Evolutionary conservation across 306 rosid species (phyloP).

Genomic region (Medicago truncatula): MtrunA17r5.0-ANR NC_053044.1:17898001-17898500

Average conservation of each 20-base stretch:
- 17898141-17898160: neutral
- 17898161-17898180: constrained; percentile 9
- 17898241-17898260: neutral
- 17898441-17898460: too few species aligned
- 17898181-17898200: neutral
- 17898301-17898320: constrained; percentile 86
- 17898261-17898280: constrained; percentile 5
- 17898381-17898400: too few species aligned
- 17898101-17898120: too few species aligned
- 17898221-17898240: neutral
- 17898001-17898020: neutral
- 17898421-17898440: too few species aligned
- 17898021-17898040: neutral
- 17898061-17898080: too few species aligned
- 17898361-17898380: too few species aligned
- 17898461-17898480: too few species aligned
- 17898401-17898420: too few species aligned
- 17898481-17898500: too few species aligned
- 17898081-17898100: too few species aligned
- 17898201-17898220: neutral
- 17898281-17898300: constrained; percentile 73
- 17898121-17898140: too few species aligned
- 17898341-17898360: neutral
- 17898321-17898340: constrained; percentile 69
- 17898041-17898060: neutral